phyloP scores from a whole-genome alignment of 257 asterid species.

The Penstemon barbatus region DNA sequence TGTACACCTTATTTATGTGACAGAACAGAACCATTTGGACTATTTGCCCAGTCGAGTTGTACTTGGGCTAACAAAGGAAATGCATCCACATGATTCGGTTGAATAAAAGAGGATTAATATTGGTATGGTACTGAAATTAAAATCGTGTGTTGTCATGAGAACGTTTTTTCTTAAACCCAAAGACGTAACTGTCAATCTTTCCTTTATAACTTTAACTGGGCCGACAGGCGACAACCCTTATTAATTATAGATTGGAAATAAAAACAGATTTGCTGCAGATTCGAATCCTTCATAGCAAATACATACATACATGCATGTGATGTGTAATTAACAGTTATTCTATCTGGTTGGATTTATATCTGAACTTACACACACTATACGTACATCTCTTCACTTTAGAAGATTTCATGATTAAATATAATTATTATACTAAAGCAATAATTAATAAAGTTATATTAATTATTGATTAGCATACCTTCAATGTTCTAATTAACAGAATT shows the following conservation, averaged over 20 bases:
- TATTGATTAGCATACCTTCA: too few relatives aligned
- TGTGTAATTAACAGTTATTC: too few relatives aligned
- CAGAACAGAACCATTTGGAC: constrained; percentile 10
- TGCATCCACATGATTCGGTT: constrained; percentile 28
- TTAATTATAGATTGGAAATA: neutral
- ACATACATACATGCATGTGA: neutral
- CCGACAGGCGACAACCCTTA: constrained; percentile 9
- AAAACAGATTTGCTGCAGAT: neutral
- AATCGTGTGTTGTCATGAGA: constrained; percentile 2
- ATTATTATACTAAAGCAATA: too few relatives aligned
- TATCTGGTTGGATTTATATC: too few relatives aligned
- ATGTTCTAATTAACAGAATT: too few relatives aligned
- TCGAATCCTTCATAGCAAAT: neutral
- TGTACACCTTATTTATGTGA: too few relatives aligned
- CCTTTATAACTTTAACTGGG: constrained; percentile 5
- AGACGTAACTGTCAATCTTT: neutral
- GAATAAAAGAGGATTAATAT: neutral
- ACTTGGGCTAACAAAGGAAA: constrained; percentile 21
- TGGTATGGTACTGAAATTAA: neutral
- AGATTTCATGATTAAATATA: too few relatives aligned
- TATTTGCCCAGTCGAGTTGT: constrained; percentile 9
- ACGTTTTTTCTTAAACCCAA: constrained; percentile 14
- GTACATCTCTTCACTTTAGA: too few relatives aligned
- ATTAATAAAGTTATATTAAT: too few relatives aligned
- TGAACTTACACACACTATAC: too few relatives aligned